These are phyloP conservation scores for Fraxinus xanthoxyloides DNA, from an alignment of 305 asterid genomes.

Conservation along the genomic window DNA sequence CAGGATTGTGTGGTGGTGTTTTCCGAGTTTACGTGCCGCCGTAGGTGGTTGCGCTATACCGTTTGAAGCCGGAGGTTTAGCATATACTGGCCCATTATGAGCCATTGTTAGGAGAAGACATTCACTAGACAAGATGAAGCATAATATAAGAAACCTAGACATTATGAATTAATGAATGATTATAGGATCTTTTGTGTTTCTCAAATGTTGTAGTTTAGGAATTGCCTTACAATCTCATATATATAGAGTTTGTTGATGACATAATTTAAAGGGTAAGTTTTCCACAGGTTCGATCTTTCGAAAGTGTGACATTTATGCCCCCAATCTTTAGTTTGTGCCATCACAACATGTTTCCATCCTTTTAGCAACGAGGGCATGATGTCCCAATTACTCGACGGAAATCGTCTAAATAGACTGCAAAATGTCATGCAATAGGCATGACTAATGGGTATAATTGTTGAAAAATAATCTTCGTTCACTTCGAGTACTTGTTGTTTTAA, in stretches of 20 bases:
- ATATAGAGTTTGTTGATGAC: background rate
- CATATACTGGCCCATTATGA: background rate
- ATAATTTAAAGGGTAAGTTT: background rate
- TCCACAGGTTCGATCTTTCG: too few species aligned
- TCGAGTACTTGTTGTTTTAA: background rate
- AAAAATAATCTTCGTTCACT: background rate
- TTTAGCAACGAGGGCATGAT: background rate
- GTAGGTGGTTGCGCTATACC: background rate
- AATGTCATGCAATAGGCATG: background rate
- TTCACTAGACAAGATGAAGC: slow-evolving; percentile 27
- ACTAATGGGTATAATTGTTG: background rate
- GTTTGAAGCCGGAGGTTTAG: background rate
- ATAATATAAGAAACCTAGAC: slow-evolving; percentile 25
- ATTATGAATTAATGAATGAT: slow-evolving; percentile 13
- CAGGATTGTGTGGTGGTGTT: slow-evolving; percentile 1
- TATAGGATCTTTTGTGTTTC: background rate
- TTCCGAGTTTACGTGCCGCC: slow-evolving; percentile 32
- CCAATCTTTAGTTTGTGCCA: background rate
- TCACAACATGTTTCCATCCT: too few species aligned
- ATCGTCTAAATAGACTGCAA: background rate
- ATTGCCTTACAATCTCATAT: background rate
- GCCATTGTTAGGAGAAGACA: slow-evolving; percentile 27
- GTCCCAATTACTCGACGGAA: background rate
- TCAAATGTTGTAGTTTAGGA: background rate
- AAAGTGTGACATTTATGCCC: background rate